A percentile compares a stretch with the other conserved stretches of the same genome.
These are phyloP conservation scores for Candida sanyaensis DNA, from an alignment of 1,139 yeast genomes.

Conservation along the genomic window DNA sequence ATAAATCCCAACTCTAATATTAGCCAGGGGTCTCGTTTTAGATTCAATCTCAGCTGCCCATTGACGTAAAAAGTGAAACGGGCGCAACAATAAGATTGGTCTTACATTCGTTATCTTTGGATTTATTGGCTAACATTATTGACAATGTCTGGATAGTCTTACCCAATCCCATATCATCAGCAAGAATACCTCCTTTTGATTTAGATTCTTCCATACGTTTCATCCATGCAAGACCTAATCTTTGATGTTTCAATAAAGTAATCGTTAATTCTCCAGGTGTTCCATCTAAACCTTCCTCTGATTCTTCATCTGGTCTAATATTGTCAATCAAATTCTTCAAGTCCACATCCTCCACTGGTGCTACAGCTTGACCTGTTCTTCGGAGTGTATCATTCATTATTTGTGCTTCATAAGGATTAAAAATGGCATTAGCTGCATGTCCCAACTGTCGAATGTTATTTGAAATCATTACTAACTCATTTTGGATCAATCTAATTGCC, in stretches of 20 bases:
- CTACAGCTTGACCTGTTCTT: neutral
- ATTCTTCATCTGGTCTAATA: slow-evolving; percentile 61
- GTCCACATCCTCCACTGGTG: slow-evolving; percentile 27
- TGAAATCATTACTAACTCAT: neutral
- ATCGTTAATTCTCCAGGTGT: slow-evolving; percentile 75
- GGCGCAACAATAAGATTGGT: slow-evolving; percentile 85
- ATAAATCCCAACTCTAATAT: slow-evolving; percentile 54
- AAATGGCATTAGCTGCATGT: slow-evolving; percentile 5
- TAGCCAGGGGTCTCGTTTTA: slow-evolving; percentile 52
- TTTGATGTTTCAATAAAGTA: slow-evolving; percentile 77
- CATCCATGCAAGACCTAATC: slow-evolving; percentile 84
- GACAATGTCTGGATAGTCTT: slow-evolving; percentile 85
- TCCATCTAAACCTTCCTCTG: slow-evolving; percentile 46
- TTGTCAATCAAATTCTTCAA: slow-evolving; percentile 59
- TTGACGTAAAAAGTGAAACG: slow-evolving; percentile 75
- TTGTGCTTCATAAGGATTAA: slow-evolving; percentile 11
- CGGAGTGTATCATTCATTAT: slow-evolving; percentile 3
- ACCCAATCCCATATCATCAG: slow-evolving; percentile 96
- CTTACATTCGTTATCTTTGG: slow-evolving; percentile 36
- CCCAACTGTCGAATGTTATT: slow-evolving; percentile 3
- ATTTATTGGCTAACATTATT: slow-evolving; percentile 57
- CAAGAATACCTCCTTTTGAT: slow-evolving; percentile 75
- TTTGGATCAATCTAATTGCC: neutral
- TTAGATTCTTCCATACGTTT: slow-evolving; percentile 60
- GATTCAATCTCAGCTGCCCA: slow-evolving; percentile 79